Evolutionary conservation across 305 asterid genomes (phyloP).

Genomic region (Salvia sclarea): DNA sequence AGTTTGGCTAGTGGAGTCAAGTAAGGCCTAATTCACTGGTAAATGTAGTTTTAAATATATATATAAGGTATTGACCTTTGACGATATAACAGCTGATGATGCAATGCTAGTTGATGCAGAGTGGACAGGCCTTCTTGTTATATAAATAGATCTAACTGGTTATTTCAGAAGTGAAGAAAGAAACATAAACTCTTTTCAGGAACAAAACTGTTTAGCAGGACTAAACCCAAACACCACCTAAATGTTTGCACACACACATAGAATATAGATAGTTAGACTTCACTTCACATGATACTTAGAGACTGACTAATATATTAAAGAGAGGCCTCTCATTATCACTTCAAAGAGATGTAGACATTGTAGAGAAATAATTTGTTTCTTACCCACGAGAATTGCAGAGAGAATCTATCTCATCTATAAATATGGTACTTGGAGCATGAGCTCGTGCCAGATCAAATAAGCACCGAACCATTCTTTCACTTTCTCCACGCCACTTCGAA

Average conservation of each 20-base stretch:
- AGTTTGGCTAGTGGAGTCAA: background rate
- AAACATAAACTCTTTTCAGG: background rate
- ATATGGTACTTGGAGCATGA: constrained; percentile 96
- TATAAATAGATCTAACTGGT: background rate
- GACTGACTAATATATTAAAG: constrained; percentile 10
- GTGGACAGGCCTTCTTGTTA: background rate
- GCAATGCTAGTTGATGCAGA: constrained; percentile 4
- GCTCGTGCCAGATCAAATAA: constrained; percentile 95
- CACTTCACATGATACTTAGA: constrained; percentile 5
- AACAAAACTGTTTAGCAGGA: background rate
- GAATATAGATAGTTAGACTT: background rate
- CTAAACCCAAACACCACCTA: background rate
- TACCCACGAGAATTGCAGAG: constrained; percentile 98
- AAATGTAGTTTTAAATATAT: background rate
- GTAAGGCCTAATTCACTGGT: background rate
- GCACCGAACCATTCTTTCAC: constrained; percentile 93
- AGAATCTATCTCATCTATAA: constrained; percentile 97
- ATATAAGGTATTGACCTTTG: background rate
- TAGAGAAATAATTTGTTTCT: constrained; percentile 31
- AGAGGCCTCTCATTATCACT: constrained; percentile 9
- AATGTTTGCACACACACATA: constrained; percentile 9
- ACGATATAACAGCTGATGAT: background rate
- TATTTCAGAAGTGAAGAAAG: background rate
- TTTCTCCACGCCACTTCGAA: constrained; percentile 95
- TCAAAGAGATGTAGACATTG: background rate